A percentile compares a stretch with the other conserved stretches of the same genome.
Evolutionary conservation across 345 rosid species (phyloP).

Genomic region (Eucalyptus microcorys): DNA sequence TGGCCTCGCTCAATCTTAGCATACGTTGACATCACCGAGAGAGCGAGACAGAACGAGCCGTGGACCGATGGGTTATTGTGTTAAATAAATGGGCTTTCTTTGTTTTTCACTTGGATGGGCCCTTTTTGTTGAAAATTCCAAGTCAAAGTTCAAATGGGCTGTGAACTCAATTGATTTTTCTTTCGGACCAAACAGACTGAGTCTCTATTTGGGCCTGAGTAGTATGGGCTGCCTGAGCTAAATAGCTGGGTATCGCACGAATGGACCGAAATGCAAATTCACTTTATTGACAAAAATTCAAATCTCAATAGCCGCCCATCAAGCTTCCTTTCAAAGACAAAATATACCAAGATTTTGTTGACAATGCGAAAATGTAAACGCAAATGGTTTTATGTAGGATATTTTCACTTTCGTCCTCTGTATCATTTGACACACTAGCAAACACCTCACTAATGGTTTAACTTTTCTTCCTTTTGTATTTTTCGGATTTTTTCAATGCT

Average conservation of each 20-base stretch:
- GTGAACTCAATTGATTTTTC: neutral
- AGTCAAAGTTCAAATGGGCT: neutral
- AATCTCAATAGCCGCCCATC: accelerated
- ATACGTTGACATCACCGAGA: accelerated
- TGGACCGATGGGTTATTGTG: accelerated
- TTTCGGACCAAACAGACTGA: neutral
- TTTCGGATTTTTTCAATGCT: neutral
- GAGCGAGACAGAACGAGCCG: neutral
- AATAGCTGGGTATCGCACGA: neutral
- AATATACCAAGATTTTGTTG: neutral
- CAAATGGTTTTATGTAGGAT: too few species aligned
- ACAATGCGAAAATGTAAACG: too few species aligned
- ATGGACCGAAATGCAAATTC: neutral
- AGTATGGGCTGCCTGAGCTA: neutral
- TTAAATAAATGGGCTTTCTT: neutral
- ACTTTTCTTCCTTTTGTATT: neutral
- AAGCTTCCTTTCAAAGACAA: neutral
- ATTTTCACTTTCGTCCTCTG: neutral
- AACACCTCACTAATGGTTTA: neutral
- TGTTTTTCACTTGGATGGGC: neutral
- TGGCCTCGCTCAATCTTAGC: neutral
- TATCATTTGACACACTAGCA: neutral
- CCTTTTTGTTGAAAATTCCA: neutral
- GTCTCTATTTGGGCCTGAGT: neutral
- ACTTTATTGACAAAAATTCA: accelerated